Evolutionary conservation across 192 early-diverging fungal genomes (phyloP).

Genomic region (Funneliformis geosporum): DNA sequence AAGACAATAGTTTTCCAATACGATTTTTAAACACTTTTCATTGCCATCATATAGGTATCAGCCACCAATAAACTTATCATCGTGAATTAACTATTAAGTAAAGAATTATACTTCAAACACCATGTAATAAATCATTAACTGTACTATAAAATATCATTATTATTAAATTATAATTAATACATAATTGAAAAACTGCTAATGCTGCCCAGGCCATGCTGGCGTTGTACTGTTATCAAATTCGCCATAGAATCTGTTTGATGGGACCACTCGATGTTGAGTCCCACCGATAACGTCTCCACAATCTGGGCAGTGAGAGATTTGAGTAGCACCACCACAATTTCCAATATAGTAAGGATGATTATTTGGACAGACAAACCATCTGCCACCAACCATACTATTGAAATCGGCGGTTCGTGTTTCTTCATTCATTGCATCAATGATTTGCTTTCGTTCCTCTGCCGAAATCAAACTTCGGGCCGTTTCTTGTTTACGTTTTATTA

Average conservation of each 20-base stretch:
- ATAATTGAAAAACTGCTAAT: not conserved
- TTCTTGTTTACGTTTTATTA: slow-evolving; percentile 38
- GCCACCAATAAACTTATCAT: no score
- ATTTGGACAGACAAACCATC: slow-evolving; percentile 47
- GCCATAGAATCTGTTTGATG: slow-evolving; percentile 41
- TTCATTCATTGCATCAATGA: slow-evolving; percentile 42
- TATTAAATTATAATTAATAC: no score
- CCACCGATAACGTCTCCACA: slow-evolving; percentile 39
- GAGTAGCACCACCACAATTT: slow-evolving; percentile 45
- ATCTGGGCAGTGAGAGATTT: slow-evolving; percentile 38
- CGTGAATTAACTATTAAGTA: not conserved
- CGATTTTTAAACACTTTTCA: no score
- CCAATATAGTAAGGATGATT: slow-evolving; percentile 47
- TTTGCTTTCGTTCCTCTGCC: slow-evolving; percentile 29
- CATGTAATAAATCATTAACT: no score
- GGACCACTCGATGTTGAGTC: slow-evolving; percentile 34
- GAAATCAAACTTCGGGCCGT: slow-evolving; percentile 30
- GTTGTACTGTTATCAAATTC: slow-evolving; percentile 40
- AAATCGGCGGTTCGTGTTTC: slow-evolving; percentile 17
- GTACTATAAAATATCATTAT: no score
- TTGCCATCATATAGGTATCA: not conserved
- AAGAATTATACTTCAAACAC: no score
- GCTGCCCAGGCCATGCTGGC: slow-evolving; percentile 45
- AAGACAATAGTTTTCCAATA: no score
- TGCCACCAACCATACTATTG: slow-evolving; percentile 38